phyloP scores from a whole-genome alignment of 306 rosid species.

The Cyamopsis tetragonoloba region DNA sequence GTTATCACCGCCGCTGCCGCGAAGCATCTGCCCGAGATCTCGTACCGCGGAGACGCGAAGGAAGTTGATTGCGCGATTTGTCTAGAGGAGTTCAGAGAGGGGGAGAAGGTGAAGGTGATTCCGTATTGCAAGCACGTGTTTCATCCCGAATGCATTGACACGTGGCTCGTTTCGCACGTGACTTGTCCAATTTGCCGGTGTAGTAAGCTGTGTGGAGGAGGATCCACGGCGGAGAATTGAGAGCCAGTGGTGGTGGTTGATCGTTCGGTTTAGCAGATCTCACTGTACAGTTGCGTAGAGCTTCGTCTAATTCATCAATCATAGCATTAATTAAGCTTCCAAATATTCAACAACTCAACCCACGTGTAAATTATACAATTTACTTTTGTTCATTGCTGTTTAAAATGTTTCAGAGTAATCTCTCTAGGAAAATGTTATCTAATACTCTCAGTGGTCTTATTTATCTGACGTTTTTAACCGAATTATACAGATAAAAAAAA shows the following conservation, averaged over 20 bases:
- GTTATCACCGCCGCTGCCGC: neutral
- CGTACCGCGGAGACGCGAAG: constrained; percentile 17
- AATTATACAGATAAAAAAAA: no score
- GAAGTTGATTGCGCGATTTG: constrained; percentile 51
- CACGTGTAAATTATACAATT: no score
- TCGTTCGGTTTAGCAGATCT: no score
- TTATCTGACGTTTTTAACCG: no score
- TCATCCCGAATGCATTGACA: constrained; percentile 48
- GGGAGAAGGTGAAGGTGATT: constrained; percentile 37
- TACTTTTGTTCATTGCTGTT: no score
- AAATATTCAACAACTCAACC: no score
- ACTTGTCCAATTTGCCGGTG: constrained; percentile 56
- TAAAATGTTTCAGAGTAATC: no score
- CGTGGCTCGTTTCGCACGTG: constrained; percentile 50
- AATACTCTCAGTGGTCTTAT: no score
- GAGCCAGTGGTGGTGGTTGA: neutral
- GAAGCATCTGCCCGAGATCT: constrained; percentile 30
- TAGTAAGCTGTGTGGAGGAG: neutral
- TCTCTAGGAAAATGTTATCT: no score
- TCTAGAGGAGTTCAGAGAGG: constrained; percentile 31
- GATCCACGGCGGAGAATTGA: constrained; percentile 4
- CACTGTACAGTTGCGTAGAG: neutral
- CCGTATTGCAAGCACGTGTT: constrained; percentile 57
- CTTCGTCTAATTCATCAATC: no score
- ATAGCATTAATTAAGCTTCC: no score